These are phyloP conservation scores for Dillenia suffruticosa DNA, from an alignment of 164 flowering plant species.

Conservation along the genomic window DNA sequence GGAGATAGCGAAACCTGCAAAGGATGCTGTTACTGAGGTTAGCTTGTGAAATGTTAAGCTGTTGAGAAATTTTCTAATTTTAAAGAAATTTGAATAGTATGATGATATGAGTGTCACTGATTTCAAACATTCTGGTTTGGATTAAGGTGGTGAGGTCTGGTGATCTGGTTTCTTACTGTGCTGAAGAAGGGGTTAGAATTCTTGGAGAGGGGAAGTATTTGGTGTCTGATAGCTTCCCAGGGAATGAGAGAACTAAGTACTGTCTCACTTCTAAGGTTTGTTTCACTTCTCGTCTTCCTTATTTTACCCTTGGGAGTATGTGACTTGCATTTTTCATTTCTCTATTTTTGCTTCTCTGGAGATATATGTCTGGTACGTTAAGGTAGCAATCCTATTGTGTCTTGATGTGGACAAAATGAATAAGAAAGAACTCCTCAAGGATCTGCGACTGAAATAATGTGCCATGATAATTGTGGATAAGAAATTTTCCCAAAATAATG, in stretches of 20 bases:
- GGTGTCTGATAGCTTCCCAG: constrained; percentile 97
- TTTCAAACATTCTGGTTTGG: neutral
- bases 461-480: too few relatives aligned
- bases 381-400: too few relatives aligned
- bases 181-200: constrained; percentile 97
- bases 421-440: too few relatives aligned
- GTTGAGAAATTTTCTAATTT: neutral
- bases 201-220: constrained; percentile 85
- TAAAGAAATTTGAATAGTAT: neutral
- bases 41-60: neutral
- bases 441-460: too few relatives aligned
- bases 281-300: neutral
- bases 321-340: too few relatives aligned
- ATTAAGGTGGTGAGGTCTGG: constrained; percentile 96
- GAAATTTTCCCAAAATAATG: too few relatives aligned
- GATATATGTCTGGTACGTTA: too few relatives aligned
- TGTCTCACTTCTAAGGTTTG: constrained; percentile 92
- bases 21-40: constrained; percentile 97
- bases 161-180: constrained; percentile 83
- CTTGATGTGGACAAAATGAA: too few relatives aligned
- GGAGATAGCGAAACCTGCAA: constrained; percentile 97
- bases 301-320: neutral
- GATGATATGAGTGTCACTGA: neutral
- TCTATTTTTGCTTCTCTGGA: too few relatives aligned
- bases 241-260: constrained; percentile 92